phyloP scores from a whole-genome alignment of 2,329 filamentous ascomycete species.

The Pyrenochaeta sp. region DNA sequence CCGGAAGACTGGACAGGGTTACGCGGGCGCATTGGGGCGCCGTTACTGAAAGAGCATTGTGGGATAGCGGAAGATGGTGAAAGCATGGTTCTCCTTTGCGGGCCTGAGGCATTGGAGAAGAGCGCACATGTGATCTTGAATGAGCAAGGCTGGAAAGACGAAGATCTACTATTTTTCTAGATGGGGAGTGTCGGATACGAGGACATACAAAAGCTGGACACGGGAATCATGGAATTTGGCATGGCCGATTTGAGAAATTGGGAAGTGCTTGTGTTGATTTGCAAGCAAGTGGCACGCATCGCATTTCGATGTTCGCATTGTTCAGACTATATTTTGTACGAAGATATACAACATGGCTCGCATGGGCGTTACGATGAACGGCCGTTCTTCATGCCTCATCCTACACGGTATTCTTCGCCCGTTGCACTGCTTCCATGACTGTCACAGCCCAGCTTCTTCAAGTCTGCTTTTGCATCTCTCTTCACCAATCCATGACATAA shows the following conservation, averaged over 20 bases:
- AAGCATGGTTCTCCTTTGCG: constrained; percentile 77
- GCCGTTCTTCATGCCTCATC: neutral
- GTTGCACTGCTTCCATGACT: neutral
- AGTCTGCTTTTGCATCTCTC: too few relatives aligned
- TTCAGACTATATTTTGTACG: neutral
- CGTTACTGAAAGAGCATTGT: constrained; percentile 68
- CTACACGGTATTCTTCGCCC: neutral
- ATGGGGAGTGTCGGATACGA: neutral
- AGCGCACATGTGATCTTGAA: constrained; percentile 65
- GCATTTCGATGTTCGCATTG: neutral
- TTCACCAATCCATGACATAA: neutral
- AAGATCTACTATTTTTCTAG: constrained; percentile 79
- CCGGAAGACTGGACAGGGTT: constrained; percentile 72
- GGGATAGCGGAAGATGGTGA: constrained; percentile 57
- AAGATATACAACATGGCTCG: neutral
- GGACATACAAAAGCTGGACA: neutral
- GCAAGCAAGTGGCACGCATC: neutral
- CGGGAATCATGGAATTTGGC: neutral
- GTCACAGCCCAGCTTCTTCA: neutral
- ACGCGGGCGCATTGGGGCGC: constrained; percentile 71
- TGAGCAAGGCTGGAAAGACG: constrained; percentile 74
- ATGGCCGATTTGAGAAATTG: neutral
- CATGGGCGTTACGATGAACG: neutral
- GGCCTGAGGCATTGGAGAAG: constrained; percentile 78
- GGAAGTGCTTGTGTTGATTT: neutral